Base-by-base conservation (phyloP, 805 yeast genomes). In the Schizosaccharomyces cryophilus region DNA sequence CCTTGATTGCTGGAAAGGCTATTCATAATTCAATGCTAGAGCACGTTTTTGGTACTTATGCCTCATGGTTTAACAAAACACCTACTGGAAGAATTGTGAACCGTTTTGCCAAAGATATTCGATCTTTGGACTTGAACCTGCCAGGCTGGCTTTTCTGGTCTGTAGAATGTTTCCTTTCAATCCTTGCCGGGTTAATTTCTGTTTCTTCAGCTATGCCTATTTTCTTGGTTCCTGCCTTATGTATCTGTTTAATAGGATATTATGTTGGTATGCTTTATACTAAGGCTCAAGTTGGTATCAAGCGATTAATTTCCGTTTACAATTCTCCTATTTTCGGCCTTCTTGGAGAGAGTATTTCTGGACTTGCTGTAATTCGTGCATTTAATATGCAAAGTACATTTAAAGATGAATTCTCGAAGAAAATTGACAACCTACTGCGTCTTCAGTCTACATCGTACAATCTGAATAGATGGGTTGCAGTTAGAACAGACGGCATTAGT, bases 321-420 rank as follows among this genome's bases (percentile, higher is more conserved):
- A 85, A 85, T 71, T 87, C 96, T 2, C 97, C 97, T 38, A 88
- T 89, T 63, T 95, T 87, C 72, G 96, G 89, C 72, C 96, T 88
- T 69, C 90, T 89, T 69, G 81, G 95, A 21, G 96, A 89, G 72
- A 87, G 95, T 6, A 75, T 89, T 67, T 82, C 80, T 54, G 97
- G 97, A 69, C 87, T 87, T 31, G 80, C 95, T 4, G 87, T 96
- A 1, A 87, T 89, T 66, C 81, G 96, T 72, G 97, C 96, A 2
- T 89, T 85, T 71, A 95, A 96, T 67, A 89, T 87, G 66, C 95
- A 87, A 68, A 77, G 83, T 60, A 78, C 94, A 67, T 89, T 90
- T 70, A 77, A 86, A 76, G 78, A 78, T 66, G 87, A 85, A 69
- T 89, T 88, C 70, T 72, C 87, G 74, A 74, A 74, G 64, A 81